Base-by-base conservation (phyloP, 331 rosid species). In the Malus hybrid region DNA sequence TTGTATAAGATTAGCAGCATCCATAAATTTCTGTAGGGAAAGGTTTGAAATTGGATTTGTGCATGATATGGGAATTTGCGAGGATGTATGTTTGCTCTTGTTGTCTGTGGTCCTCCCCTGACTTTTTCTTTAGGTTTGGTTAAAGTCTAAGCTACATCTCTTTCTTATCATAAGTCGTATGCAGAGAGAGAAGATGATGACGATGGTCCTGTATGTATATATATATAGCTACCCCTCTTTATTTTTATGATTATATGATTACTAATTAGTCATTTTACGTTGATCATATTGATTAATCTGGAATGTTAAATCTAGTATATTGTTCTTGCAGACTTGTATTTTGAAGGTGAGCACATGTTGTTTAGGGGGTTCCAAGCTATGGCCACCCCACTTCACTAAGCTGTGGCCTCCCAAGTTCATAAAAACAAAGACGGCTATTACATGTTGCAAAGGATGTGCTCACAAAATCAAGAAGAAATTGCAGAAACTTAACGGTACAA, bases 101-200 rank as follows among this genome's bases (percentile, higher is more conserved):
- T 39, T 24, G 68, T 72, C 68, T 24, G 68, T 72, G 68, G 68
- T 72, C 76, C 76, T 59, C n/a, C 56, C 15, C 18, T 39, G 39
- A 18, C 36, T 80, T 62, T 27, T 39, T 42, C 77, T 72, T 80
- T 62, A 60, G 71, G 77, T 80, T 85, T 24, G 62, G 83, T 79
- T 77, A 29, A 82, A 82, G 77, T 81, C 77, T 74, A 62, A 50
- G 88, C 79, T 83, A 65, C 62, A 79, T 81, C 85, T 75, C 75
- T 76, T 70, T 66, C 83, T 71, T 61, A 81, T 82, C 81, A 87
- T 82, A 87, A 42, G 70, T 77, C 82, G 68, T 77, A 62, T 62
- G 52, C 85, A 64, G 33, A 78, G 73, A 34, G 27, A 59, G 46
- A 39, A 39, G 46, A 39, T 8, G 46, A 39, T 39, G 46, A 39